These are phyloP conservation scores for Umbelopsis vinacea DNA, from an alignment of 192 early-diverging fungal genomes.

Conservation along the genomic window DNA sequence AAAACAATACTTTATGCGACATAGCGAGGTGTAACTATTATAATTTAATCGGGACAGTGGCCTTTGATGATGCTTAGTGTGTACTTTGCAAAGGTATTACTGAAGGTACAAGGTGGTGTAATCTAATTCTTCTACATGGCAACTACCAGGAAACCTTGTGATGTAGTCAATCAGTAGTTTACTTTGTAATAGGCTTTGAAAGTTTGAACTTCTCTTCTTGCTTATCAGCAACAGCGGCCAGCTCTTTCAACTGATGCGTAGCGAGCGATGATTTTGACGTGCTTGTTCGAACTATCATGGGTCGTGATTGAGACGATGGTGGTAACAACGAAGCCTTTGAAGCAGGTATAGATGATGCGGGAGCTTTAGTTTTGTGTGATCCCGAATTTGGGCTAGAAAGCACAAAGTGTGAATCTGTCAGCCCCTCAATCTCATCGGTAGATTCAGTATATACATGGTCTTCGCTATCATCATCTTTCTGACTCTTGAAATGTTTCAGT, in stretches of 20 bases:
- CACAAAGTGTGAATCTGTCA: background rate
- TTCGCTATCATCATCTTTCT: background rate
- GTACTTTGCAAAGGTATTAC: too few relatives aligned
- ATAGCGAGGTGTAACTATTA: too few relatives aligned
- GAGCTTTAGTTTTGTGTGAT: background rate
- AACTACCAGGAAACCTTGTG: too few relatives aligned
- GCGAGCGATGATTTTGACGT: background rate
- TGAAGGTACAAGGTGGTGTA: too few relatives aligned
- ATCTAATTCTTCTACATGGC: too few relatives aligned
- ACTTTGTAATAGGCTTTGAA: background rate
- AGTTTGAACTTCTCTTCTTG: slow-evolving; percentile 8
- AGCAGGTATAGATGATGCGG: background rate
- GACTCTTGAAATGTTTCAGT: background rate
- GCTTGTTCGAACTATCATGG: background rate
- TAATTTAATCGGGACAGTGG: too few relatives aligned
- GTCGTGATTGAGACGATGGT: background rate
- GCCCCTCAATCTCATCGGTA: background rate
- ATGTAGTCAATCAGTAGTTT: too few relatives aligned
- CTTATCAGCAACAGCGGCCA: slow-evolving; percentile 14
- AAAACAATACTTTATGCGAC: too few relatives aligned
- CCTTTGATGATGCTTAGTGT: too few relatives aligned
- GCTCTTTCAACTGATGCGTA: background rate
- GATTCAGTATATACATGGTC: background rate
- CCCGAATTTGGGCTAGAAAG: background rate
- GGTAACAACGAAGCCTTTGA: background rate